Conservation (phyloP, 202 grass and related monocot species). For the Cymbopogon flexuosus region DNA sequence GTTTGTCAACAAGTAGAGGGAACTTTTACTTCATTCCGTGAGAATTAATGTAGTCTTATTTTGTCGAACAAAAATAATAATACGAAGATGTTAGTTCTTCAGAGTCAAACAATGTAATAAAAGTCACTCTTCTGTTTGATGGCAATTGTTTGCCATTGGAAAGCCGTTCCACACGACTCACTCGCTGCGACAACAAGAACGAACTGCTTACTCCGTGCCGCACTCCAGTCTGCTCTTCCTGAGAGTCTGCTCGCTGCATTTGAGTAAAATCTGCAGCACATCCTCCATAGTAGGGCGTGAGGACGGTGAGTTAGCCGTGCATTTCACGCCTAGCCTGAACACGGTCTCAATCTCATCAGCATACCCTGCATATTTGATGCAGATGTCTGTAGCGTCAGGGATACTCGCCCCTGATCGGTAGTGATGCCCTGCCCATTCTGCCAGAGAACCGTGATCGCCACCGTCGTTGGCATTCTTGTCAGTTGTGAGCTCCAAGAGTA, state of each 20-base stretch:
- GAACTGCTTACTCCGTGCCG: neutral
- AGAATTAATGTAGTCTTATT: no score
- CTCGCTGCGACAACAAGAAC: neutral
- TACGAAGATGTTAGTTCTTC: neutral
- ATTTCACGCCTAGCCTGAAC: constrained; percentile 3
- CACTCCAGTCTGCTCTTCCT: constrained; percentile 17
- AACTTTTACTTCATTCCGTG: no score
- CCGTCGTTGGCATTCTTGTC: constrained; percentile 7
- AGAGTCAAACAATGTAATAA: neutral
- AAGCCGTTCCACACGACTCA: neutral
- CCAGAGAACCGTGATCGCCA: neutral
- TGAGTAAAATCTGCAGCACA: neutral
- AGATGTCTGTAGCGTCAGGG: neutral
- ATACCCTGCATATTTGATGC: constrained; percentile 14
- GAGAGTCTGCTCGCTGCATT: neutral
- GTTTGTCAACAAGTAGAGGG: no score
- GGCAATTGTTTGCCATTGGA: neutral
- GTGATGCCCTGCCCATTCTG: constrained; percentile 13
- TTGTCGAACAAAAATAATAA: no score
- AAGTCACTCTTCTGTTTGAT: neutral
- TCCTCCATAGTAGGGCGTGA: neutral
- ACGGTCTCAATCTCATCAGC: neutral
- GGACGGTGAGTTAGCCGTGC: neutral
- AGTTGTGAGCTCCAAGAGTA: constrained; percentile 20
- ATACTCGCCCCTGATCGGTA: neutral